Percentiles rank a stretch among this genome's conserved stretches.
Evolutionary conservation across 495 filamentous ascomycete species (phyloP).

Genomic region (Wilcoxina mikolae): DNA sequence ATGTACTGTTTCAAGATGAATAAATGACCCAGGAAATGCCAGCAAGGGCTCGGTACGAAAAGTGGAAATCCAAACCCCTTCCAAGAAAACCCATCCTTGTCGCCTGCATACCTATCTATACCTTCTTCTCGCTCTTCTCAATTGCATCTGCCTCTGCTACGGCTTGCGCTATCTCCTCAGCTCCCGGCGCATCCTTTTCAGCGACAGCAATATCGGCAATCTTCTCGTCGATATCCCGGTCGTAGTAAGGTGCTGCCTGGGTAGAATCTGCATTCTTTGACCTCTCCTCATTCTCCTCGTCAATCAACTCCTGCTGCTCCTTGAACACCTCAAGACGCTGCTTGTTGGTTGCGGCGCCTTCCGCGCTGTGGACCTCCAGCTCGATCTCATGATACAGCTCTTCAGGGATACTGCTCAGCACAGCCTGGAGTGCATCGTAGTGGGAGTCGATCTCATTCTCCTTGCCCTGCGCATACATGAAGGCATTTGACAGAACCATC

Average conservation of each 20-base stretch:
- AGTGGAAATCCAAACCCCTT: neutral
- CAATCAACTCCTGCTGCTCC: slow-evolving; percentile 96
- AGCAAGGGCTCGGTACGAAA: no score
- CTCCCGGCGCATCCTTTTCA: neutral
- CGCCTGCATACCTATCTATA: neutral
- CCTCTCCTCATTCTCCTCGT: slow-evolving; percentile 89
- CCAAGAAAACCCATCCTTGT: neutral
- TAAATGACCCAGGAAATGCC: neutral
- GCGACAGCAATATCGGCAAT: slow-evolving; percentile 35
- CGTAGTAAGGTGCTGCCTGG: slow-evolving; percentile 50
- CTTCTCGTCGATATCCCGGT: slow-evolving; percentile 75
- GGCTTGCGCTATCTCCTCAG: neutral
- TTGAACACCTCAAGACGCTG: slow-evolving; percentile 97
- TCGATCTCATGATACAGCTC: slow-evolving; percentile 99
- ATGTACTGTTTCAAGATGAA: neutral
- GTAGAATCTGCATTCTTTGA: slow-evolving; percentile 49
- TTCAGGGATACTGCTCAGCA: slow-evolving; percentile 87
- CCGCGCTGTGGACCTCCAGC: slow-evolving; percentile 90
- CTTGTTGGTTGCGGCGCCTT: slow-evolving; percentile 96
- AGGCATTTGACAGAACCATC: slow-evolving; percentile 89
- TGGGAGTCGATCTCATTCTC: slow-evolving; percentile 67
- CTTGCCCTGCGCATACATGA: slow-evolving; percentile 87
- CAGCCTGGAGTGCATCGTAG: slow-evolving; percentile 83
- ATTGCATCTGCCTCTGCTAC: neutral
- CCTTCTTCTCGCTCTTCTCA: slow-evolving; percentile 4